phyloP scores from a whole-genome alignment of 345 rosid species.

The Dimocarpus longan region DNA sequence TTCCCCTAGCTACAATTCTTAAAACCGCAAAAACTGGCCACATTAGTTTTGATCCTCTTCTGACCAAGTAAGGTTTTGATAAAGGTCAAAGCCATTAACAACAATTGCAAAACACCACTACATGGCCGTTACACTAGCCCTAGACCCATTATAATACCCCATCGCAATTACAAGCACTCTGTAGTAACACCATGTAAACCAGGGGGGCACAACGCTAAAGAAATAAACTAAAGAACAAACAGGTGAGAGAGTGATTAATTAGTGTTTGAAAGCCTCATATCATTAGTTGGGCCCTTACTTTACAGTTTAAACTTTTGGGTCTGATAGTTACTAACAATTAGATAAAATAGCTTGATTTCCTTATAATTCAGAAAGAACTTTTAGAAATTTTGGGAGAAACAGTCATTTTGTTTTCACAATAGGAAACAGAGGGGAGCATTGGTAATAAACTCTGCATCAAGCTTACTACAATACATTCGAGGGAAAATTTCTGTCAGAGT shows the following conservation, averaged over 20 bases:
- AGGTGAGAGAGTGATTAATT: too few species aligned
- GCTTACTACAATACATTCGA: not conserved
- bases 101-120: not conserved
- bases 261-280: too few species aligned
- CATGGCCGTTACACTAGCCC: not conserved
- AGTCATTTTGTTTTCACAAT: not conserved
- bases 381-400: not conserved
- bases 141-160: not conserved
- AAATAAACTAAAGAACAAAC: not conserved
- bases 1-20: not conserved
- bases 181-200: not conserved
- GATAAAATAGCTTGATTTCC: not conserved
- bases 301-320: too few species aligned
- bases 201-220: not conserved
- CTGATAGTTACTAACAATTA: too few species aligned
- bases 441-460: not conserved
- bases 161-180: not conserved
- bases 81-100: not conserved
- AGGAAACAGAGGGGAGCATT: not conserved
- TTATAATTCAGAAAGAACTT: not conserved
- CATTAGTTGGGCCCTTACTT: too few species aligned
- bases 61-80: conserved; percentile 1
- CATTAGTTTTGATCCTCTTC: not conserved
- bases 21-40: not conserved
- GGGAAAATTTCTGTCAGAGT: not conserved